Conservation (phyloP, 768 basidiomycete species). For the Austroboletus eburneus region DNA sequence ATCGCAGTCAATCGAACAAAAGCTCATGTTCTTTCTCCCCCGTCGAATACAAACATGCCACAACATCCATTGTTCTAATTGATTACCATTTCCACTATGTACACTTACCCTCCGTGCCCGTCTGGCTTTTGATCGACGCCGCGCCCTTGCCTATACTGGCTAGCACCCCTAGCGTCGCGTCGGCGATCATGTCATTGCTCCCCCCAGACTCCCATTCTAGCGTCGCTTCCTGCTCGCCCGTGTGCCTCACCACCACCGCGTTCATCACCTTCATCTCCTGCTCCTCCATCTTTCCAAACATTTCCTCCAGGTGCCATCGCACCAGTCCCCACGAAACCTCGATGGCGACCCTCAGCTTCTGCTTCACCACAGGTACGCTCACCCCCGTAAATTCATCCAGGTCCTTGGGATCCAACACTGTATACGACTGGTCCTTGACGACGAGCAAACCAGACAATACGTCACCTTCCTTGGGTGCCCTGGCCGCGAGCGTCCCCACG, state of each 20-base stretch:
- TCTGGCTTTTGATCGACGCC: conserved; percentile 80
- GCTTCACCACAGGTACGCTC: conserved; percentile 76
- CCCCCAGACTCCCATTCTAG: conserved; percentile 92
- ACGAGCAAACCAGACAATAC: conserved; percentile 81
- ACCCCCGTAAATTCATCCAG: conserved; percentile 85
- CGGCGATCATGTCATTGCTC: conserved; percentile 97
- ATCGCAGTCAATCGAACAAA: neutral
- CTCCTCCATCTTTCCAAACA: conserved; percentile 80
- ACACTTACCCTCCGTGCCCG: too few relatives aligned
- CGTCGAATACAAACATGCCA: conserved; percentile 12
- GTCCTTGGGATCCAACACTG: conserved; percentile 86
- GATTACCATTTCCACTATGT: too few relatives aligned
- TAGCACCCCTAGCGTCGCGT: conserved; percentile 84
- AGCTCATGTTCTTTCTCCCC: neutral
- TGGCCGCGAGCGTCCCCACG: conserved; percentile 81
- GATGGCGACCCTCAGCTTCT: conserved; percentile 76
- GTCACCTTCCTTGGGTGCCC: conserved; percentile 63
- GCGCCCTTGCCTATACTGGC: conserved; percentile 88
- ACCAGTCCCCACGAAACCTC: conserved; percentile 88
- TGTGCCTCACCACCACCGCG: conserved; percentile 76
- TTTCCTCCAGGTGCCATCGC: conserved; percentile 94
- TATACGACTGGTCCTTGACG: conserved; percentile 91
- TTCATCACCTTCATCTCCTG: conserved; percentile 80
- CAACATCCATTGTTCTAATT: conserved; percentile 19
- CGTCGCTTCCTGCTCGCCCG: conserved; percentile 67